Evolutionary conservation across 768 basidiomycete genomes (phyloP), one percentile per base, ranked within the genome.

Genomic region (Suillus subluteus): DNA sequence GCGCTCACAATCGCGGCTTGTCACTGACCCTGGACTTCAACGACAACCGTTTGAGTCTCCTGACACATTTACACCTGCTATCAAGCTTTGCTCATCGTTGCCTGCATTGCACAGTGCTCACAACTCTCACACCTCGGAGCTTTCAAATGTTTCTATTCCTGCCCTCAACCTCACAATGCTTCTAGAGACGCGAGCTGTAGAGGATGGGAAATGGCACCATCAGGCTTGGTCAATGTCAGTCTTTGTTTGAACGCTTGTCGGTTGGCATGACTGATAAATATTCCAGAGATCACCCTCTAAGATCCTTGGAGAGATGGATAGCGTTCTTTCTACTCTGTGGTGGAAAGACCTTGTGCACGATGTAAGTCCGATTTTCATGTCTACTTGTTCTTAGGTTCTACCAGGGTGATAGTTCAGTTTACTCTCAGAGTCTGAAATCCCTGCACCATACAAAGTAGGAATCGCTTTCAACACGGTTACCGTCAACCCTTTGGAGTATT

Each of bases 401-500:
- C 21, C 7, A n/a, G 35, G 21, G 35, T 44, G 16, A 9, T 66
- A 56, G 26, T 56, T 44, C 67, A 82, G 79, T 70, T 80, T 74
- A 9, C 74, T 82, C 37, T 69, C 73, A 35, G 70, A 35, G 37
- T 74, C 74, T 5, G 78, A 82, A 35, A 65, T 85, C 26, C 82
- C 82, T 8, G 65, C 74, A 15, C 72, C 75, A 30, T 72, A 73
- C 46, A 68, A 70, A 55, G 68, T 72, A 35, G 87, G 85, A 18
- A 75, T 83, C 46, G 74, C 71, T 15, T 88, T 81, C 71, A 75
- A 77, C 59, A 84, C 86, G 0, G 79, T 83, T 66, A 82, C 83
- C 30, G 71, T 86, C 48, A 82, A 87, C 68, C 86, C 87, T 0
- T 79, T 82, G n/a, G 68, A 74, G 26, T 89, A 88, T 73, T 75